Evolutionary conservation across 2,329 filamentous ascomycete species (phyloP), one percentile per base, ranked within the genome.

Genomic region (Colletotrichum falcatum): DNA sequence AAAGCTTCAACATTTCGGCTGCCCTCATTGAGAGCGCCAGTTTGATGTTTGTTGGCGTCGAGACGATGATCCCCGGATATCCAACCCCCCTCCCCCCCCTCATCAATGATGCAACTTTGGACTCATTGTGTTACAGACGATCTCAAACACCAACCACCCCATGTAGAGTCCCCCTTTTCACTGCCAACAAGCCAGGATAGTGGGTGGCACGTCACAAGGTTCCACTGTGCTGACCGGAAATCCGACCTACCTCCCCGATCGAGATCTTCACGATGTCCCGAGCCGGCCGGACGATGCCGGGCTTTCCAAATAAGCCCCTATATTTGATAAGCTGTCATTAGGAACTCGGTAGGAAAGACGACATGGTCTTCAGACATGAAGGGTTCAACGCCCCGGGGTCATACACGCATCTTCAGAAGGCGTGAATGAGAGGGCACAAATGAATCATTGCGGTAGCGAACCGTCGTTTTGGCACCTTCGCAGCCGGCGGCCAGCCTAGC

Each of bases 331-430:
- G n/a, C n/a, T n/a, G n/a, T n/a, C n/a, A n/a, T 4, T 23, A 1
- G 11, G n/a, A 30, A 20, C 4, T 20, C 1, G 5, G 33, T 2
- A 20, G 14, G 75, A 20, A 77, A 76, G 74, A 75, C 76, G 1
- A 78, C 75, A 1, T 76, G 74, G 0, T 76, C 76, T 14, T 75
- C 69, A 5, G n/a, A n/a, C n/a, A n/a, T n/a, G n/a, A n/a, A n/a
- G n/a, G n/a, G n/a, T 53, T 74, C 12, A 75, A 75, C 11, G 74
- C 72, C 0, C 69, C 73, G 0, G 72, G 73, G 0, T 23, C 73
- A 37, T 12, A 37, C 2, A 0, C 61, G 1, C 26, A 18, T 33
- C 6, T 8, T 18, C 39, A n/a, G 2, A n/a, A 6, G 12, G 20
- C 14, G 28, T 20, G 37, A 28, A 16, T 35, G 42, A 33, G 5